Percentiles rank a stretch among this genome's conserved stretches.
Conservation (phyloP, 192 early-diverging fungal genomes). For the Coemansia javaensis region DNA sequence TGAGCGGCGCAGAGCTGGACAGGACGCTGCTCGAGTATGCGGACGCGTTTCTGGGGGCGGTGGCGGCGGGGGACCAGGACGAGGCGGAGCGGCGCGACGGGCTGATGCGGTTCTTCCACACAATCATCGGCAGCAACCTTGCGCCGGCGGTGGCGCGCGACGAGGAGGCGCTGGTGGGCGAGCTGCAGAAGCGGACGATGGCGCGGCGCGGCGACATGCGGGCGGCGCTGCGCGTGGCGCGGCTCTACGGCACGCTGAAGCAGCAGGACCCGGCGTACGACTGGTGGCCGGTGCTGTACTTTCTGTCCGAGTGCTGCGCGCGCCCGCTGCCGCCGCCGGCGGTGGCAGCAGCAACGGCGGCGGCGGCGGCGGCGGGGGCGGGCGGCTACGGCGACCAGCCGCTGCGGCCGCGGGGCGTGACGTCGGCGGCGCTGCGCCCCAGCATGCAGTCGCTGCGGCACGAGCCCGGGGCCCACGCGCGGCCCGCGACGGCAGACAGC, state of each 20-base stretch:
- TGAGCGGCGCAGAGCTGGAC: slow-evolving; percentile 26
- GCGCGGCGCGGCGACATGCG: slow-evolving; percentile 9
- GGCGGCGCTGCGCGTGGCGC: slow-evolving; percentile 23
- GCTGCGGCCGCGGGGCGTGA: too few species aligned
- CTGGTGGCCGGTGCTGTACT: slow-evolving; percentile 46
- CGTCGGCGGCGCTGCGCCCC: too few species aligned
- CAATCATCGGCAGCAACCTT: slow-evolving; percentile 41
- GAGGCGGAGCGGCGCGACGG: slow-evolving; percentile 21
- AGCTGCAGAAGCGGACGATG: slow-evolving; percentile 35
- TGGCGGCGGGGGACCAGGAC: slow-evolving; percentile 1
- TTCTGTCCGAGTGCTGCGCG: slow-evolving; percentile 35
- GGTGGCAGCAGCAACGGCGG: too few species aligned
- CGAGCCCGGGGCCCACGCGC: too few species aligned
- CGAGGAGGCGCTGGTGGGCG: slow-evolving; percentile 19
- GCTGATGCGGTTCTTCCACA: slow-evolving; percentile 23
- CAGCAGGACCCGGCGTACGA: slow-evolving; percentile 23
- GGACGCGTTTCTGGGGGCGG: slow-evolving; percentile 31
- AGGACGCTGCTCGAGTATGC: slow-evolving; percentile 32
- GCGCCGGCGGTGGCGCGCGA: slow-evolving; percentile 10
- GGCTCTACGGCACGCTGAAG: slow-evolving; percentile 26
- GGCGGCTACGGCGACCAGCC: too few species aligned
- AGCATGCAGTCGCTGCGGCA: too few species aligned
- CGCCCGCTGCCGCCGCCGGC: neutral
- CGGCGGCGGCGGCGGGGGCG: too few species aligned
- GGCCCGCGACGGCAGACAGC: neutral